Conservation (phyloP, 2,329 filamentous ascomycete species). For the Venturia aucupariae region DNA sequence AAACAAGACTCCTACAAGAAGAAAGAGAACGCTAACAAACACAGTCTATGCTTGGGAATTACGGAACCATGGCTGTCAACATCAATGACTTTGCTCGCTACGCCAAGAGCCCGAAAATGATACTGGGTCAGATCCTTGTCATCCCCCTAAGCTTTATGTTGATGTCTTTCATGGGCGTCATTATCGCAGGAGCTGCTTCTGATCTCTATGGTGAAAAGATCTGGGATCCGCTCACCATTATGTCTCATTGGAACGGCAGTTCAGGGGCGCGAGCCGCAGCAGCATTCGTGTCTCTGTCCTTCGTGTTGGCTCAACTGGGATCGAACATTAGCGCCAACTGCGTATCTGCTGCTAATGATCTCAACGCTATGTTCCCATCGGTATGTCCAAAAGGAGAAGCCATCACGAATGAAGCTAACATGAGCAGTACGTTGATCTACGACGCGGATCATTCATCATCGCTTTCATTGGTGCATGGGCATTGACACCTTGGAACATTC, state of each 20-base stretch:
- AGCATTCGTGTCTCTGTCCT: slow-evolving; percentile 22
- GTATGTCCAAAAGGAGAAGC: not conserved
- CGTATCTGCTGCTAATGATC: slow-evolving; percentile 27
- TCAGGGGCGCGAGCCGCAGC: slow-evolving; percentile 20
- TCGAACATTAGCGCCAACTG: slow-evolving; percentile 23
- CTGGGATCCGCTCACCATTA: slow-evolving; percentile 18
- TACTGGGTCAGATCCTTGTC: slow-evolving; percentile 19
- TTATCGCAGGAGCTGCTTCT: slow-evolving; percentile 19
- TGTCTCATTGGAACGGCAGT: slow-evolving; percentile 18
- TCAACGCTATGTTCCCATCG: slow-evolving; percentile 31
- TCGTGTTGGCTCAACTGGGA: slow-evolving; percentile 21
- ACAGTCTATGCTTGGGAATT: slow-evolving; percentile 13
- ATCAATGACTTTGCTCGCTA: slow-evolving; percentile 19
- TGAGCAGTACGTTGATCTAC: slow-evolving; percentile 11
- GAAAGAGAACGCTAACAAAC: slow-evolving; percentile 15
- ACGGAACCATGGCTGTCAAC: slow-evolving; percentile 13
- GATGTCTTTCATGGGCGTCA: slow-evolving; percentile 21
- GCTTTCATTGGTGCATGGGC: slow-evolving; percentile 16
- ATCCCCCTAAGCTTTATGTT: slow-evolving; percentile 21
- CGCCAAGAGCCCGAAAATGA: slow-evolving; percentile 17
- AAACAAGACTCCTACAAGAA: slow-evolving; percentile 19
- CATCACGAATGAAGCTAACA: not conserved
- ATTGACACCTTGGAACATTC: slow-evolving; percentile 16
- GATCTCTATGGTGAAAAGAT: slow-evolving; percentile 19
- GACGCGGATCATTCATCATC: slow-evolving; percentile 16